Conservation (phyloP, 73 alveolate genomes). For the Paramecium primaurelia region DNA sequence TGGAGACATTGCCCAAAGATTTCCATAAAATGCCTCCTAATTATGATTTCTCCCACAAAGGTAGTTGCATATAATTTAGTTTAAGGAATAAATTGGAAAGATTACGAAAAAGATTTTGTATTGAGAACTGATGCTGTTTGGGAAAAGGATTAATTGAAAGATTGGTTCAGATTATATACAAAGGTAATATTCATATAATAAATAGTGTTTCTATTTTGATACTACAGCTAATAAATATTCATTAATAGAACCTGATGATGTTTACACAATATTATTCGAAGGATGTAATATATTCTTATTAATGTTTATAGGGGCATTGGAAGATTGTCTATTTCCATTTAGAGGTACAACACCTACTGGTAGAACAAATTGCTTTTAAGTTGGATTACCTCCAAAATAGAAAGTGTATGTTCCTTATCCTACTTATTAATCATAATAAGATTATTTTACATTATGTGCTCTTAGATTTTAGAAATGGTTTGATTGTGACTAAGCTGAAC, state of each 20-base stretch:
- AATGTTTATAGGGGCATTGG: conserved; percentile 61
- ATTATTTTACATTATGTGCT: conserved; percentile 57
- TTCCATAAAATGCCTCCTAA: conserved; percentile 55
- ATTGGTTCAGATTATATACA: conserved; percentile 57
- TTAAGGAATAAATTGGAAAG: conserved; percentile 54
- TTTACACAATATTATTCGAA: conserved; percentile 58
- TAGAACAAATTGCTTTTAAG: conserved; percentile 50
- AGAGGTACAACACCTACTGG: conserved; percentile 63
- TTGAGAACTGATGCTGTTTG: conserved; percentile 66
- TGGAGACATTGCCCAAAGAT: conserved; percentile 42
- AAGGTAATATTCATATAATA: conserved; percentile 1
- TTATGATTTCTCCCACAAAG: conserved; percentile 53
- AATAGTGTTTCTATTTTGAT: conserved; percentile 58
- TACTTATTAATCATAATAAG: conserved; percentile 55
- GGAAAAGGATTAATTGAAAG: conserved; percentile 57
- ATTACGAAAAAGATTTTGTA: conserved; percentile 52
- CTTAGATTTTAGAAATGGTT: conserved; percentile 63
- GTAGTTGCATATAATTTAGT: neutral
- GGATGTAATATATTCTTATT: conserved; percentile 37
- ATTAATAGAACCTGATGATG: conserved; percentile 61
- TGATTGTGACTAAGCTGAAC: conserved; percentile 61
- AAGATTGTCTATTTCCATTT: conserved; percentile 54
- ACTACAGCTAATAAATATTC: conserved; percentile 48
- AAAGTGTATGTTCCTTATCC: conserved; percentile 54
- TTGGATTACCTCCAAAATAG: conserved; percentile 56